A percentile compares a stretch with the other conserved stretches of the same genome.
phyloP scores from a whole-genome alignment of 2,329 filamentous ascomycete species.

The Cytospora schulzeri region DNA sequence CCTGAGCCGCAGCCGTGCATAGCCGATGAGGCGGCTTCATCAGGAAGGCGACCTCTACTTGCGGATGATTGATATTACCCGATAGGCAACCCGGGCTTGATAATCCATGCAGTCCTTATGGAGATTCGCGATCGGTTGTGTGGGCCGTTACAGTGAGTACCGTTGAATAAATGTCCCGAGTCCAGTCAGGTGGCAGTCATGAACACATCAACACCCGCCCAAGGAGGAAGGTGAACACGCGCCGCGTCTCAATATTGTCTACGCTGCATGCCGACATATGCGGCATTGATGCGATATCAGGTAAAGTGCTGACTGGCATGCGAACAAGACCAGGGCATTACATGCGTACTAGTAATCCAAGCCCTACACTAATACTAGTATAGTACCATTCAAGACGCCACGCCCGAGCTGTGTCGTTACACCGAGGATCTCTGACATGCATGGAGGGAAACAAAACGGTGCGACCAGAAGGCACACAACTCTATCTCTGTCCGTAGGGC shows the following conservation, averaged over 20 bases:
- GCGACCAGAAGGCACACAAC: constrained; percentile 12
- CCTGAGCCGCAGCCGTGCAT: background rate
- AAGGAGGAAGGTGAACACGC: background rate
- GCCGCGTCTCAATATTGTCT: background rate
- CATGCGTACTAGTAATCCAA: constrained; percentile 15
- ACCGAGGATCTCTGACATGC: constrained; percentile 21
- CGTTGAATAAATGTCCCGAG: too few relatives aligned
- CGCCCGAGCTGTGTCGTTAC: constrained; percentile 16
- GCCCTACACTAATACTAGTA: constrained; percentile 8
- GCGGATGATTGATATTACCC: background rate
- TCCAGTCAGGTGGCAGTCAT: background rate
- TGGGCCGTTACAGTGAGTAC: too few relatives aligned
- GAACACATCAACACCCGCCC: background rate
- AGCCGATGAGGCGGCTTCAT: background rate
- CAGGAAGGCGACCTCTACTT: background rate
- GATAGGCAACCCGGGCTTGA: background rate
- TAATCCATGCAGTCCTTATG: background rate
- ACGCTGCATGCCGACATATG: too few relatives aligned
- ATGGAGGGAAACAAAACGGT: constrained; percentile 1
- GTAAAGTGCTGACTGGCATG: background rate
- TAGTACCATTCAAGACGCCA: background rate
- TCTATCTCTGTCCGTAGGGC: constrained; percentile 18
- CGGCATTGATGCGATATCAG: background rate
- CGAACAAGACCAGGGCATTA: background rate
- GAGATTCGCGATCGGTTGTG: too few relatives aligned